Evolutionary conservation across 495 filamentous ascomycete genomes (phyloP).

Genomic region (Aspergillus affinis): DNA sequence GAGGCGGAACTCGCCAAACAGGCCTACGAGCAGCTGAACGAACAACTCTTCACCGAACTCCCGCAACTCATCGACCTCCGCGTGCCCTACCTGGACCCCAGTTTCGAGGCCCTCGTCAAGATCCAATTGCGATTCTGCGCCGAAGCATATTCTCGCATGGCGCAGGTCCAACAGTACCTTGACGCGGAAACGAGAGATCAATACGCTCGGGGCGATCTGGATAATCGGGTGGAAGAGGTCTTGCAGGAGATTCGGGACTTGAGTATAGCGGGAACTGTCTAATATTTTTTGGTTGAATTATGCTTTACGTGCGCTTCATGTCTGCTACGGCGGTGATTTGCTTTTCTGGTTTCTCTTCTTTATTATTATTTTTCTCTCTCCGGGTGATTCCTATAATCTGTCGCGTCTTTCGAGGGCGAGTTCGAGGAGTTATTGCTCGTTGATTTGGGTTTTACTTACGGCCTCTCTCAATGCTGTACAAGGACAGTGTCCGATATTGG

Average conservation of each 20-base stretch:
- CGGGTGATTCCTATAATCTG: no score
- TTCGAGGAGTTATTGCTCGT: no score
- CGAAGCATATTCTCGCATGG: conserved; percentile 95
- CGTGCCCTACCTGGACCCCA: conserved; percentile 94
- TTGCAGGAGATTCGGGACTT: conserved; percentile 95
- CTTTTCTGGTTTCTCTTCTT: background rate
- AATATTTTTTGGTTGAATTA: conserved; percentile 11
- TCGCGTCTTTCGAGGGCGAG: no score
- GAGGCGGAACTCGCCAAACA: conserved; percentile 90
- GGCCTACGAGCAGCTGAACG: conserved; percentile 93
- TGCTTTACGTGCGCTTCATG: background rate
- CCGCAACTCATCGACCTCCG: conserved; percentile 97
- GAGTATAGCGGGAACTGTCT: conserved; percentile 75
- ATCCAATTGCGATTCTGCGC: conserved; percentile 98
- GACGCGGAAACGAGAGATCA: conserved; percentile 95
- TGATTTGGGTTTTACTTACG: no score
- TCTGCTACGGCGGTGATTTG: background rate
- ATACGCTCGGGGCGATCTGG: conserved; percentile 90
- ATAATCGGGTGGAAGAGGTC: conserved; percentile 91
- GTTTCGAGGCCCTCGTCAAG: conserved; percentile 96
- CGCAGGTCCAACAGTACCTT: conserved; percentile 97
- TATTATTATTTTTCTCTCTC: background rate
- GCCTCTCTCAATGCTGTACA: no score
- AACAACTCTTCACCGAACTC: conserved; percentile 87
- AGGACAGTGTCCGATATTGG: background rate